Conservation (phyloP, 78 protist genomes). For the Tieghemostelium lacteum region DNA sequence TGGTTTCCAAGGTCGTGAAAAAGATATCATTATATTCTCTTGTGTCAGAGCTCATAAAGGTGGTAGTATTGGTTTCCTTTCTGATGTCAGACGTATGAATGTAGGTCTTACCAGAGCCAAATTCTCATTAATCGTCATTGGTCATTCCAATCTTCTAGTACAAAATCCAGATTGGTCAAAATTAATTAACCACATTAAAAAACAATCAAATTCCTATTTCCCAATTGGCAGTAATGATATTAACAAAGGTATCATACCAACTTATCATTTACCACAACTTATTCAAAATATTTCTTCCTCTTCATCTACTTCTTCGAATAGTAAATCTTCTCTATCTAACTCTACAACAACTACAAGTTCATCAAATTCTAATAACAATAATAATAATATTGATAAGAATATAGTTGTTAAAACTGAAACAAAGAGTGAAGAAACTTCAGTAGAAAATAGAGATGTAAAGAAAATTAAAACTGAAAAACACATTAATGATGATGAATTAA, state of each 20-base stretch:
- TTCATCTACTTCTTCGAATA: background rate
- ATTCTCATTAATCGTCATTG: slow-evolving; percentile 79
- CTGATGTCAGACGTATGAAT: slow-evolving; percentile 93
- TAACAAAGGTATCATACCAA: too few relatives aligned
- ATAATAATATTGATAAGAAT: too few relatives aligned
- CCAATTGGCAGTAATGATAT: background rate
- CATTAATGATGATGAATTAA: background rate
- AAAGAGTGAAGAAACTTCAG: too few relatives aligned
- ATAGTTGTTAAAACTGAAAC: too few relatives aligned
- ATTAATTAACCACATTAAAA: background rate
- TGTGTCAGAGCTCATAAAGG: slow-evolving; percentile 87
- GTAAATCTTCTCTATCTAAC: too few relatives aligned
- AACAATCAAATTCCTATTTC: slow-evolving; percentile 14
- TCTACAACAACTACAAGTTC: too few relatives aligned
- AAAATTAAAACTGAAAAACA: too few relatives aligned
- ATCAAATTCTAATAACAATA: too few relatives aligned
- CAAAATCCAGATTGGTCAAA: slow-evolving; percentile 43
- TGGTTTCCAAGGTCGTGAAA: slow-evolving; percentile 86
- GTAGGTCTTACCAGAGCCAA: slow-evolving; percentile 93
- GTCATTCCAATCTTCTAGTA: slow-evolving; percentile 44
- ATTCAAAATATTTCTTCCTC: background rate
- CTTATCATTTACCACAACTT: background rate
- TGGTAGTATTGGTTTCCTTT: slow-evolving; percentile 86
- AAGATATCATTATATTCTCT: slow-evolving; percentile 87
- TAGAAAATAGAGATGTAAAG: too few relatives aligned